Evolutionary conservation across 768 basidiomycete genomes (phyloP), one percentile per base, ranked within the genome.

Genomic region (Steccherinum ochraceum): DNA sequence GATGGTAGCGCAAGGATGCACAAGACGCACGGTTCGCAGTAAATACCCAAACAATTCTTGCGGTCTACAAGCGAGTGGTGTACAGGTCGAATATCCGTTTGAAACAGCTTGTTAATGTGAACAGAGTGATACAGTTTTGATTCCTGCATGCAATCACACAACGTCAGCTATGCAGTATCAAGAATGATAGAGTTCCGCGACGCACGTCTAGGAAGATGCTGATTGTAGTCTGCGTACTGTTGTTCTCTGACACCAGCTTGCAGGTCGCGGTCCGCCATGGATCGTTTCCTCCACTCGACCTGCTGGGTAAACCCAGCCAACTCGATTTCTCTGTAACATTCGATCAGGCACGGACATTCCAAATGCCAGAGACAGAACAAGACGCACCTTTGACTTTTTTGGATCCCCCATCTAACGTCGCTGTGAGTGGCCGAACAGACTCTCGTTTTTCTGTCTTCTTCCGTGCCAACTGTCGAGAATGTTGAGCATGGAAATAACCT

Each of bases 21-120:
- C 86, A 74, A 16, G 24, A 60, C 74, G 57, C 57, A 86, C 86
- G 74, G 72, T 23, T 72, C 70, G 57, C 80, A 81, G 58, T 80
- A 81, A 54, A 94, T 79, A 12, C 80, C 80, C 39, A 93, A 65
- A 61, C 86, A 89, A 59, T 89, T 77, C 57, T 86, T 84, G 41
- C 83, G 77, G 58, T 80, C 81, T 65, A 93, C 89, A 5, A 93
- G 64, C 0, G 90, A 91, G 46, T 73, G 75, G 61, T 93, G 87
- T 24, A 79, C 77, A 27, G 72, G 73, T n/a, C 87, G 81, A 53
- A 94, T 83, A 62, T 93, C 90, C 24, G 88, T 88, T 59, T 89
- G 84, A 54, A 81, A 75, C 45, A 91, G 72, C 43, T 83, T 70
- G 61, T 91, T 84, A 50, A 89, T 71, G 61, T 81, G 80, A 49